Base-by-base conservation (phyloP, 1,284 basidiomycete genomes). In the Austropuccinia psidii region DNA sequence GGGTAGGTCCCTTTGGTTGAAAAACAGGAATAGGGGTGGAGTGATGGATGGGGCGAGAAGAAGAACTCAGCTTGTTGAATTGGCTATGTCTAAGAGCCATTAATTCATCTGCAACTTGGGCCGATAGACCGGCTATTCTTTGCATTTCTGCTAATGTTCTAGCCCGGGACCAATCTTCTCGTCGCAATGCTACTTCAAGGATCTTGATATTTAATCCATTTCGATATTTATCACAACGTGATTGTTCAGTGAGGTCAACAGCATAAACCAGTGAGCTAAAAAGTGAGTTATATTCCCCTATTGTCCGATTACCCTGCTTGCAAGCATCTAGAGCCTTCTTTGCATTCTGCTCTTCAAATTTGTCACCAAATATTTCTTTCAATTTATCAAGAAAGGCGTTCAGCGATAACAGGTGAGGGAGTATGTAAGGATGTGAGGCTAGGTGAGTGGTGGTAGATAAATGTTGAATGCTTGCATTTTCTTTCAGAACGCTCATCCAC, bases 191-290 rank as follows among this genome's bases (percentile, higher is more conserved):
- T 19, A 49, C 50, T 21, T 64, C 43, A 6, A 47, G 27, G 17
- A 49, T 64, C 39, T 33, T 47, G 5, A 45, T 41, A 8, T 64
- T 64, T 6, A 64, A 31, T 33, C 43, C 39, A 4, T 9, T 13
- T 19, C 47, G 43, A 13, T 62, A 62, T 8, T 31, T 4, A 47
- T 62, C 41, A 24, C n/a, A 45, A 2, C 21, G n/a, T 29, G 24
- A 45, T n/a, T 62, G 41, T 45, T 66, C 47, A 7, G 62, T 50
- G 4, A 35, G 21, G 24, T 66, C 62, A 3, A 66, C 62, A 17
- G 47, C 24, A 39, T 52, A 66, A 4, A 67, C 64, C n/a, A 67
- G 27, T 24, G 64, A 67, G 29, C 4, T 4, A n/a, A 67, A 67
- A 54, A 33, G 47, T 24, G 47, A 52, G 35, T 52, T 67, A 27